Evolutionary conservation across 2,329 filamentous ascomycete species (phyloP), one percentile per base, ranked within the genome.

Genomic region (Trichoderma harzianum): DNA sequence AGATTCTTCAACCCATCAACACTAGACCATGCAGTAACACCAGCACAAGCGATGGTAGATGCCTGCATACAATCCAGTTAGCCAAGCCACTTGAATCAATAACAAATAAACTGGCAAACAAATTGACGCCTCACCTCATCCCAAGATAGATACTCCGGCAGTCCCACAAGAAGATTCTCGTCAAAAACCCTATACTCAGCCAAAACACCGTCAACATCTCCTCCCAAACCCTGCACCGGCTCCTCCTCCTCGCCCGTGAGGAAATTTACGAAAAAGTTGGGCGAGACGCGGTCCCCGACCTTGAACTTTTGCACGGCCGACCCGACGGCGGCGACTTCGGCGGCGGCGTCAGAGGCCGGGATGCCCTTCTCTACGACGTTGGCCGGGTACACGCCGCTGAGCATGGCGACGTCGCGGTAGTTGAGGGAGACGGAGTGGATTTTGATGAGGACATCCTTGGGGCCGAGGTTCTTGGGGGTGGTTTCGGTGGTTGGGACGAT

Each of bases 341-440:
- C 82, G 0, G 82, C 81, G 4, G 81, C 81, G 47, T 86, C 85
- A 34, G 82, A 83, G 32, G 81, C 78, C 1, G 73, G 74, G 11
- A 80, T 67, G 11, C 78, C 78, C 8, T 78, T 74, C 0, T 79
- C 77, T 1, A 80, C 80, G 0, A 84, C 79, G 0, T 80, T 80
- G 80, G 80, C 83, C 0, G 83, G 83, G 69, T 85, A 84, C 0
- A 78, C 78, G 11, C 80, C 81, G 69, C 81, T 79, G 28, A 78
- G 75, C 57, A 82, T 83, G 70, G 80, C 82, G 58, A 77, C 78
- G 64, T 82, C 80, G 7, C 79, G 73, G 63, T 79, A 82, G 72
- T 82, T 82, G 55, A 81, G 76, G 7, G 80, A 74, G 16, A 81
- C 77, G 18, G 80, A 78, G 39, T 77, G 76, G 3, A 82, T 75